Evolutionary conservation across 1,139 yeast genomes (phyloP).

Genomic region (Petasospora fabianii): DNA sequence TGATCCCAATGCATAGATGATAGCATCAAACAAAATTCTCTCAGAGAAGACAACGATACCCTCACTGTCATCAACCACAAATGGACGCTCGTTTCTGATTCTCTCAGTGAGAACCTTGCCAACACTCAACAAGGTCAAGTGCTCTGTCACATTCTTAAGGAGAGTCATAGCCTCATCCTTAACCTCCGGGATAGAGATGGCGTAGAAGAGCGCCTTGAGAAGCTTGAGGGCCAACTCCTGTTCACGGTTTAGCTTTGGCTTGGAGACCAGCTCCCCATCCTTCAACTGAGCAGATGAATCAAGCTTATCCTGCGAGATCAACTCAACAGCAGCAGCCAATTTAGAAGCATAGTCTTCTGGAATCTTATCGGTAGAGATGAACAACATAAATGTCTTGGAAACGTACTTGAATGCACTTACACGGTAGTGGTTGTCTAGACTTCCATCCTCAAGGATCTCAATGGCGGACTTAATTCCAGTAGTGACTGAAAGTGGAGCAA

Average conservation of each 20-base stretch:
- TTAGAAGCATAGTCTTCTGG: conserved; percentile 53
- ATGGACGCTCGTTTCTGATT: conserved; percentile 64
- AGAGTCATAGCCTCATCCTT: conserved; percentile 61
- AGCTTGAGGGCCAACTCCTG: conserved; percentile 42
- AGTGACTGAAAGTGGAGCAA: conserved; percentile 70
- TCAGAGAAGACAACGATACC: conserved; percentile 72
- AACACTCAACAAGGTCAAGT: conserved; percentile 72
- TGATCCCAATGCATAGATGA: conserved; percentile 77
- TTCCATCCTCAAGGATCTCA: conserved; percentile 60
- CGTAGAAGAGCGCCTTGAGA: conserved; percentile 66
- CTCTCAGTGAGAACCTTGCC: conserved; percentile 72
- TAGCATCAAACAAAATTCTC: conserved; percentile 66
- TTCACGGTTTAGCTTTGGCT: conserved; percentile 48
- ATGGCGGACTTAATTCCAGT: conserved; percentile 80
- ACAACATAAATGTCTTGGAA: conserved; percentile 60
- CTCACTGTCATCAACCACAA: conserved; percentile 75
- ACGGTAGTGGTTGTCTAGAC: conserved; percentile 64
- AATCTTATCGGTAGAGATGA: conserved; percentile 63
- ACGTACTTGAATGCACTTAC: conserved; percentile 75
- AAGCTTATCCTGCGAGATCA: conserved; percentile 44
- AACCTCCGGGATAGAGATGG: conserved; percentile 75
- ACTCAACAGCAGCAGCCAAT: conserved; percentile 45
- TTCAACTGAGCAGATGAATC: conserved; percentile 29
- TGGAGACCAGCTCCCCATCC: conserved; percentile 36
- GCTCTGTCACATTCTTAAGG: conserved; percentile 68